These are phyloP conservation scores for Pythium monospermum DNA, from an alignment of 352 stramenopile species.

Conservation along the genomic window DNA sequence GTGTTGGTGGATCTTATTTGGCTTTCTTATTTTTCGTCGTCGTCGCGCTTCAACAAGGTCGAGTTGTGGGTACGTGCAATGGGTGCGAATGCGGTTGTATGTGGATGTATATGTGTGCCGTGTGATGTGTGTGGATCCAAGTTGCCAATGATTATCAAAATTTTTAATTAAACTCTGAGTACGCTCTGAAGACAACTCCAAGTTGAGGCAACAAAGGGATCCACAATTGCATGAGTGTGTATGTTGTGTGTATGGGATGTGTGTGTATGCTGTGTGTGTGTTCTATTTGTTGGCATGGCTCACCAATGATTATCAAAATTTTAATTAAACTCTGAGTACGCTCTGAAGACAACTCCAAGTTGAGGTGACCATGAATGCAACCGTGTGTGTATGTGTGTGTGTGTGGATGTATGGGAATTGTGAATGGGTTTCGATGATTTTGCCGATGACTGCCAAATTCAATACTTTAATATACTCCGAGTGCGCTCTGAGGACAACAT, in stretches of 20 bases:
- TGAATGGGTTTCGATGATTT: slow-evolving; percentile 1
- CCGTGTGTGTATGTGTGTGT: slow-evolving; percentile 8
- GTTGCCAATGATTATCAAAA: too few species aligned
- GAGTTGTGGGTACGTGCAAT: too few species aligned
- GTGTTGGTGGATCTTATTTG: too few species aligned
- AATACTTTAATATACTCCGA: slow-evolving; percentile 87
- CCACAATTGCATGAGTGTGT: not conserved
- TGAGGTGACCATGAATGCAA: slow-evolving; percentile 7
- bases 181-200: too few species aligned
- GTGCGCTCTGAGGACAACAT: slow-evolving; percentile 53
- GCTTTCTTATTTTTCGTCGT: too few species aligned
- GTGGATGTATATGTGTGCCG: too few species aligned
- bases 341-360: slow-evolving; percentile 12
- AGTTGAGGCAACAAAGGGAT: not conserved
- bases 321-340: slow-evolving; percentile 24
- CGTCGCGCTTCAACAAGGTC: too few species aligned
- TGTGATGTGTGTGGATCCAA: too few species aligned
- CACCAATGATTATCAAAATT: slow-evolving; percentile 22
- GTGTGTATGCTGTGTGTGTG: not conserved
- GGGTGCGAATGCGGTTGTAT: too few species aligned
- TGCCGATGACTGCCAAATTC: slow-evolving; percentile 54
- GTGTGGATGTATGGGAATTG: slow-evolving; percentile 2
- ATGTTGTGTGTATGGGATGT: slow-evolving; percentile 1
- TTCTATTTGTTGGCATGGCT: not conserved
- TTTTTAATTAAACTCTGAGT: too few species aligned